These are phyloP conservation scores for Saccharum officinarum DNA, from an alignment of 176 grass and related monocot genomes.

Conservation along the genomic window DNA sequence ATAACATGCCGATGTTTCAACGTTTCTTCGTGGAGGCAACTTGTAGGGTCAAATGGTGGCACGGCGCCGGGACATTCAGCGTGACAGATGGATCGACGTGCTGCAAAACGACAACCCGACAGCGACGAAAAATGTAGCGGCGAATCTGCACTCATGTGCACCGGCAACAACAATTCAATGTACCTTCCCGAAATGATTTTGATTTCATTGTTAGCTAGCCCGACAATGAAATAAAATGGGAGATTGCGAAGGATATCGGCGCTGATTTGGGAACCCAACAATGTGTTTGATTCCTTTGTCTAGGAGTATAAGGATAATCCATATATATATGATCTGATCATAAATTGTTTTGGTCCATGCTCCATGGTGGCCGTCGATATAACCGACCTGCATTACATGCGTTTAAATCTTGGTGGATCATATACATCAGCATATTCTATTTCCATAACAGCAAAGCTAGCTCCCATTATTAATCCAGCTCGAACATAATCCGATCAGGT, in stretches of 20 bases:
- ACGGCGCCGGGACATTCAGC: conserved; percentile 2
- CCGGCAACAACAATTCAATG: background rate
- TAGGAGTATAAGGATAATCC: background rate
- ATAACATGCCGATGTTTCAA: background rate
- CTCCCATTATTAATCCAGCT: too few relatives aligned
- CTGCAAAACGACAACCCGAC: conserved; percentile 2
- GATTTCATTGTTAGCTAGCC: background rate
- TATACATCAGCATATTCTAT: too few relatives aligned
- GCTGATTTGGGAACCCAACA: background rate
- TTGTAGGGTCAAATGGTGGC: conserved; percentile 31
- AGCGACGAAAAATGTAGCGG: background rate
- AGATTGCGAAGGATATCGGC: conserved; percentile 22
- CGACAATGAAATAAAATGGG: conserved; percentile 4
- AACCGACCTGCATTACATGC: background rate
- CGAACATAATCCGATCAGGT: too few relatives aligned
- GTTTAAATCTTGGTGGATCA: background rate
- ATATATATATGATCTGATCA: background rate
- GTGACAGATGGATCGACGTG: conserved; percentile 16
- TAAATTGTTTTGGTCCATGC: background rate
- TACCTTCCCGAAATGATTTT: background rate
- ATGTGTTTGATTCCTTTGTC: background rate
- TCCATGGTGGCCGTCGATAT: background rate
- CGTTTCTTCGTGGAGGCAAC: background rate
- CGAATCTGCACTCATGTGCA: conserved; percentile 32
- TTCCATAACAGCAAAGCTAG: too few relatives aligned